These are phyloP conservation scores for Aspergillus sp. DNA, from an alignment of 2,329 filamentous ascomycete species.

Conservation along the genomic window DNA sequence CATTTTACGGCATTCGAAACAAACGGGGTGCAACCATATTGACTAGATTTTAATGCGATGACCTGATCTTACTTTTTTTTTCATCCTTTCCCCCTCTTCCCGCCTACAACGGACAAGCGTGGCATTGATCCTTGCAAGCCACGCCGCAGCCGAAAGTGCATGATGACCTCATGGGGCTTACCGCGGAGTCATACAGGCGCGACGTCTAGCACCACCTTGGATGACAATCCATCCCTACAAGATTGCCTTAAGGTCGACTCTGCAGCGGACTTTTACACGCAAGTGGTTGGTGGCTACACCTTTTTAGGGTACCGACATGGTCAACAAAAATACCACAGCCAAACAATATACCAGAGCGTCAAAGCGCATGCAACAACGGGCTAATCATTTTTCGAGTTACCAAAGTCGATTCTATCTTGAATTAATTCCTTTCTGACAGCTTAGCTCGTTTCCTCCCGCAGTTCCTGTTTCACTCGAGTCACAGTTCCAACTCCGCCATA, in stretches of 20 bases:
- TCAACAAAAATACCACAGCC: neutral
- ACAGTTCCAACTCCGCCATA: constrained; percentile 65
- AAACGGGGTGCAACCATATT: neutral
- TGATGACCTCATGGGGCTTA: constrained; percentile 5
- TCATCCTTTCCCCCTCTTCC: neutral
- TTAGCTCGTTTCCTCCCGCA: constrained; percentile 34
- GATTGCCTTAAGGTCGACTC: neutral
- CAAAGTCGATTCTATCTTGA: neutral
- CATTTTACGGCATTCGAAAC: constrained; percentile 2
- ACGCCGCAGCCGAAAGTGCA: constrained; percentile 1
- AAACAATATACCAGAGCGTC: neutral
- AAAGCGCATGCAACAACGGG: neutral
- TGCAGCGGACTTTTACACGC: neutral
- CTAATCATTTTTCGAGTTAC: neutral
- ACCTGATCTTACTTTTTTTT: constrained; percentile 1
- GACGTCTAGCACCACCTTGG: too few relatives aligned
- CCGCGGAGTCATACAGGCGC: neutral
- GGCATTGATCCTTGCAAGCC: neutral
- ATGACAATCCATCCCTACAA: neutral
- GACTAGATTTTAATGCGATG: constrained; percentile 4
- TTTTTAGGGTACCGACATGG: too few relatives aligned
- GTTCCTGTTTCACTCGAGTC: constrained; percentile 51
- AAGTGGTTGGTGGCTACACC: too few relatives aligned
- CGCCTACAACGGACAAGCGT: neutral
- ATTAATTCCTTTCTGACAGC: neutral